phyloP scores from a whole-genome alignment of 2,329 filamentous ascomycete species.

The Aureobasidium pullulans region DNA sequence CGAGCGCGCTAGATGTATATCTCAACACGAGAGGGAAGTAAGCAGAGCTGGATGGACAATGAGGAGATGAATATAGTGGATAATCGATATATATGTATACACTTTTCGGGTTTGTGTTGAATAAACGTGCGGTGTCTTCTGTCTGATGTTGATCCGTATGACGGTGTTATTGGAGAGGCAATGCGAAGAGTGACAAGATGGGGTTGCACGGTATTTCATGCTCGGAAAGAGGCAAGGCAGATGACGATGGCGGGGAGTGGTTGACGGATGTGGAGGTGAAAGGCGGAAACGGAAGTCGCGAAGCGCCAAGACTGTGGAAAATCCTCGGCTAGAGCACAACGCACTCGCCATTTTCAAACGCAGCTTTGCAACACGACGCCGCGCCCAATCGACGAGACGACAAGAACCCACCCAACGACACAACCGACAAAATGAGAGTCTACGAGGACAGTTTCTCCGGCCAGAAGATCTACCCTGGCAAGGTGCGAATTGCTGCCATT shows the following conservation, averaged over 20 bases:
- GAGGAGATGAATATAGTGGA: not conserved
- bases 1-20: slow-evolving; percentile 32
- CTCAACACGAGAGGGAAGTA: slow-evolving; percentile 22
- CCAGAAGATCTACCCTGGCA: slow-evolving; percentile 73
- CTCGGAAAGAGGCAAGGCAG: no score
- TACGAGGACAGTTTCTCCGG: slow-evolving; percentile 74
- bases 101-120: not conserved
- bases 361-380: slow-evolving; percentile 5
- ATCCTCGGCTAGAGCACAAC: not conserved
- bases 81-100: slow-evolving; percentile 6
- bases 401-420: slow-evolving; percentile 13
- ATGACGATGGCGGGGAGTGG: not conserved
- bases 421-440: slow-evolving; percentile 54
- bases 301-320: not conserved
- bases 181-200: not conserved
- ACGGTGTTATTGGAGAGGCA: no score
- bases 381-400: slow-evolving; percentile 9
- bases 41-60: not conserved
- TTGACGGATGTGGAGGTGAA: not conserved
- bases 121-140: not conserved
- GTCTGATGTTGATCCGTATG: no score
- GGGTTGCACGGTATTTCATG: no score
- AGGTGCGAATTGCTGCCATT: slow-evolving; percentile 47
- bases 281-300: not conserved
- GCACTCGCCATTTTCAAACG: not conserved